A percentile compares a stretch with the other conserved stretches of the same genome.
Conservation (phyloP, 345 rosid species). For the Salix viminalis region DNA sequence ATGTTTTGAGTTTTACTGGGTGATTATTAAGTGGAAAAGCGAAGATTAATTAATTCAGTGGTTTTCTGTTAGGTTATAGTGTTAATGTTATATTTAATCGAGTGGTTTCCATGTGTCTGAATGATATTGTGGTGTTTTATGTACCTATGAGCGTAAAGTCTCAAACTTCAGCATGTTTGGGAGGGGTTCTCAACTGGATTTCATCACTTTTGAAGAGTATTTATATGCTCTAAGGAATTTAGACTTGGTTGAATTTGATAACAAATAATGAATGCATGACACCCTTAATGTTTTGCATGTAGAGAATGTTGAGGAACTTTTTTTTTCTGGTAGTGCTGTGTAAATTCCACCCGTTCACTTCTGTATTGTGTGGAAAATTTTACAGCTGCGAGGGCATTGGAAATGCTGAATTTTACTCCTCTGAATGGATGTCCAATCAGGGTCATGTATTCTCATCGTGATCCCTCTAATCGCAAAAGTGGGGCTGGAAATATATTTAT, state of each 20-base stretch:
- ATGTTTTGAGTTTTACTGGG: not conserved
- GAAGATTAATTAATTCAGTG: not conserved
- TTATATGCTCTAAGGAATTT: not conserved
- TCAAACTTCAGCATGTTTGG: not conserved
- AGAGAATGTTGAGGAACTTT: not conserved
- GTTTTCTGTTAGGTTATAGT: not conserved
- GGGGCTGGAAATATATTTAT: slow-evolving; percentile 95
- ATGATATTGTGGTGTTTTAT: not conserved
- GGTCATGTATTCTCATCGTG: slow-evolving; percentile 83
- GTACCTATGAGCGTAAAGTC: not conserved
- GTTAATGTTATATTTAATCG: not conserved
- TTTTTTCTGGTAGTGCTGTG: not conserved
- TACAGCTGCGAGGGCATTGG: slow-evolving; percentile 85
- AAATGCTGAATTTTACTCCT: slow-evolving; percentile 67
- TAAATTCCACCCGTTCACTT: not conserved
- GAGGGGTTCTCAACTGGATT: not conserved
- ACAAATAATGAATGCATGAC: not conserved
- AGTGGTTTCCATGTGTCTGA: not conserved
- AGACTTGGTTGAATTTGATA: not conserved
- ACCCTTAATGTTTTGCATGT: not conserved
- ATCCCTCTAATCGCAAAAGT: slow-evolving; percentile 71
- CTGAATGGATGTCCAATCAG: slow-evolving; percentile 73
- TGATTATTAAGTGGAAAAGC: not conserved
- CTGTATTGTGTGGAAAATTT: not conserved
- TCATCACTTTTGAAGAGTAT: not conserved